Evolutionary conservation across 2,329 filamentous ascomycete species (phyloP).

Genomic region (Diplodia mutila): DNA sequence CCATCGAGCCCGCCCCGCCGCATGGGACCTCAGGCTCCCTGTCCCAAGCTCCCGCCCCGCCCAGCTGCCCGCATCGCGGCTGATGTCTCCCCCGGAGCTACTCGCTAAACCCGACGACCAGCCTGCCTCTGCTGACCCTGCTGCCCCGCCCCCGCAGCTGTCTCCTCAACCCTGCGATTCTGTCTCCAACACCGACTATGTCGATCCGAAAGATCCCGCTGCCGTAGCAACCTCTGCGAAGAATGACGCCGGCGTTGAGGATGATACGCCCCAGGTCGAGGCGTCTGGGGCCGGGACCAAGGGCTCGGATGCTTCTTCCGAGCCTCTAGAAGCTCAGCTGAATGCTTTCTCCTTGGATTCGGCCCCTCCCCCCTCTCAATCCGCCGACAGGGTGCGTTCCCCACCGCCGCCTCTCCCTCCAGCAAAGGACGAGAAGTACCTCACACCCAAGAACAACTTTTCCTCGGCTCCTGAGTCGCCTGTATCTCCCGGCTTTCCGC

Average conservation of each 20-base stretch:
- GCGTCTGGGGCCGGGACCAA: background rate
- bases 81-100: conserved; percentile 25
- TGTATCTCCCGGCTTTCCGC: background rate
- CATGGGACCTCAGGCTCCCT: conserved; percentile 5
- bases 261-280: conserved; percentile 25
- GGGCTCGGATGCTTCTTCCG: background rate
- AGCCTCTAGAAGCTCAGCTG: background rate
- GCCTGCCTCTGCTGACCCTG: conserved; percentile 7
- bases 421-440: conserved; percentile 21
- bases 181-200: background rate
- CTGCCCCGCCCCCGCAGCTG: conserved; percentile 13
- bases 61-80: conserved; percentile 17
- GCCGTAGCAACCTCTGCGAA: background rate
- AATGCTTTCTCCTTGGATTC: background rate
- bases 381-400: conserved; percentile 10
- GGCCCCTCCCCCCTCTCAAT: background rate
- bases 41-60: conserved; percentile 11
- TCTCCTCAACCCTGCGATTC: background rate
- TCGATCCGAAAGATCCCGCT: background rate
- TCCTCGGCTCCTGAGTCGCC: conserved; percentile 3
- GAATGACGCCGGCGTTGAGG: background rate
- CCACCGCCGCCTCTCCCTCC: conserved; percentile 18
- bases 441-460: background rate
- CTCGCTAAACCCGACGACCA: conserved; percentile 22
- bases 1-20: background rate